A percentile compares a stretch with the other conserved stretches of the same genome.
Conservation (phyloP, 345 rosid species). For the Hypericum androsaemum region DNA sequence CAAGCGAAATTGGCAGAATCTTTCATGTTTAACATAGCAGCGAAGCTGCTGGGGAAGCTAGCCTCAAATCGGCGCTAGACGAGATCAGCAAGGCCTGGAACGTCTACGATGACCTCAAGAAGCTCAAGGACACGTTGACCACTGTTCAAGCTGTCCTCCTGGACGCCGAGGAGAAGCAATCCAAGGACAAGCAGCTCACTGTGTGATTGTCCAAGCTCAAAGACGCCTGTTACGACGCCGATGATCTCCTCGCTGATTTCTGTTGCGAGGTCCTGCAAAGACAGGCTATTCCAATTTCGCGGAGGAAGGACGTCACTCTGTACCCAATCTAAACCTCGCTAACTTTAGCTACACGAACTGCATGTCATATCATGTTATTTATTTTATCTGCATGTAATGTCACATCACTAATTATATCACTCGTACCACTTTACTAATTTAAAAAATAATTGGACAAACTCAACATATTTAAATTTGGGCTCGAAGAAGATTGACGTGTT, state of each 20-base stretch:
- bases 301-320: too few relatives aligned
- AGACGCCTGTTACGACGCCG: constrained; percentile 12
- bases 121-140: not conserved
- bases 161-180: constrained; percentile 17
- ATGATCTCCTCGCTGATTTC: constrained; percentile 17
- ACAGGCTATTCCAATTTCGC: too few relatives aligned
- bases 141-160: constrained; percentile 8
- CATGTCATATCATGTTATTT: too few relatives aligned
- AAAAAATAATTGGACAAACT: too few relatives aligned
- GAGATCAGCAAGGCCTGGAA: constrained; percentile 2
- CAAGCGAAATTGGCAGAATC: not conserved
- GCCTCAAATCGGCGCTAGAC: not conserved
- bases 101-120: not conserved
- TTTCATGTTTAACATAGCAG: not conserved
- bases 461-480: too few relatives aligned
- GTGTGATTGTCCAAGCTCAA: constrained; percentile 13
- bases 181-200: not conserved
- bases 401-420: too few relatives aligned
- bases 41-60: not conserved
- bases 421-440: too few relatives aligned
- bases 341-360: too few relatives aligned
- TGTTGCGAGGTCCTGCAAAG: not conserved
- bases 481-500: too few relatives aligned
- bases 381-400: too few relatives aligned
- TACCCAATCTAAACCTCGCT: too few relatives aligned